These are phyloP conservation scores for Colletotrichum gigasporum DNA, from an alignment of 2,329 filamentous ascomycete species.

Conservation along the genomic window DNA sequence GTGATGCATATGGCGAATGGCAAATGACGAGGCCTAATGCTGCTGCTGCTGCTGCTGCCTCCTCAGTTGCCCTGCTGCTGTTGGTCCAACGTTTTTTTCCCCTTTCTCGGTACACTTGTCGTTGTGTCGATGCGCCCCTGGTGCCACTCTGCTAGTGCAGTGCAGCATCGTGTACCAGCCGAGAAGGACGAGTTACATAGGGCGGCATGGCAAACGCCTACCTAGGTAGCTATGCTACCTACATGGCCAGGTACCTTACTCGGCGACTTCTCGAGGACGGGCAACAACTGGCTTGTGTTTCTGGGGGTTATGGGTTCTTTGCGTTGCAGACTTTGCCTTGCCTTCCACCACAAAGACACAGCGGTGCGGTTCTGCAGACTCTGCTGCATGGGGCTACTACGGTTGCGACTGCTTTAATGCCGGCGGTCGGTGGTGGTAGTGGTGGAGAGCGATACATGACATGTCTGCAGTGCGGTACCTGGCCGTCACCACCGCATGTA, in stretches of 20 bases:
- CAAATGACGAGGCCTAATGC: not conserved
- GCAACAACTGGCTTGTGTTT: not conserved
- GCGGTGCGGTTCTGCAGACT: not conserved
- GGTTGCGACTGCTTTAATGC: constrained; percentile 2
- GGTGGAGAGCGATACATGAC: not conserved
- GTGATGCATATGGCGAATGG: constrained; percentile 7
- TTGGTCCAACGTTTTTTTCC: not conserved
- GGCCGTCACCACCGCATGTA: not conserved
- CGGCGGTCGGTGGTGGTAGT: constrained; percentile 17
- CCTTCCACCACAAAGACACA: not conserved
- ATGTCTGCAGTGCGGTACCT: not conserved
- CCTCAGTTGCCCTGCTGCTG: not conserved
- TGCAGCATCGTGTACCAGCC: not conserved
- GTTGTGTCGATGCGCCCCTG: constrained; percentile 1
- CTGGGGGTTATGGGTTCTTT: not conserved
- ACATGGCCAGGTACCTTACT: constrained; percentile 4
- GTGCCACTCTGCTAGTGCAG: constrained; percentile 9
- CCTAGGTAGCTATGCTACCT: constrained; percentile 19
- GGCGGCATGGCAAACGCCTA: constrained; percentile 2
- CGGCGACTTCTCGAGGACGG: constrained; percentile 6
- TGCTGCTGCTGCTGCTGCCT: not conserved
- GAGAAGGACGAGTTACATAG: constrained; percentile 8
- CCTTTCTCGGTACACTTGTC: not conserved
- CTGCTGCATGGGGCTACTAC: not conserved
- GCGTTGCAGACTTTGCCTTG: no score